Conservation (phyloP, 2,329 filamentous ascomycete genomes). For the Fusarium tjaetaba region DNA sequence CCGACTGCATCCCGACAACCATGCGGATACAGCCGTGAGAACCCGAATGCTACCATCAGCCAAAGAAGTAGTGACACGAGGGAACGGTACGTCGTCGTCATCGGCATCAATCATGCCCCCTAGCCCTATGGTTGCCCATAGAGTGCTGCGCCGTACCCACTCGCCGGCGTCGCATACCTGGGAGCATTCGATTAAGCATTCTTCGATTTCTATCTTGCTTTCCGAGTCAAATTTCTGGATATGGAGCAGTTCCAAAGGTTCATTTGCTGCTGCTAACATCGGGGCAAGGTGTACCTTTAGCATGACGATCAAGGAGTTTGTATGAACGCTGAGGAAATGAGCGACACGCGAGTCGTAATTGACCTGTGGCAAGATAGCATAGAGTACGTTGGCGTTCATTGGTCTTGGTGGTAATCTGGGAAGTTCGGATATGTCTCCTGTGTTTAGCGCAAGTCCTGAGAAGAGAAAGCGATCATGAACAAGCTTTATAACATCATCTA, state of each 20-base stretch:
- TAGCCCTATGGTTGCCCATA: not conserved
- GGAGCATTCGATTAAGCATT: not conserved
- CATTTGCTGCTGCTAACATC: not conserved
- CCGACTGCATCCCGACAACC: not conserved
- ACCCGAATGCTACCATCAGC: not conserved
- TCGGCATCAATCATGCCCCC: not conserved
- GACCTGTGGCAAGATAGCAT: not conserved
- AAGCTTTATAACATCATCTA: not conserved
- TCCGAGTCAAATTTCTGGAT: not conserved
- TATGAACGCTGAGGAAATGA: not conserved
- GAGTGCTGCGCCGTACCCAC: not conserved
- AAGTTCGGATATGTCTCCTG: accelerated
- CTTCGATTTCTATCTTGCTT: not conserved
- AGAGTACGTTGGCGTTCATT: not conserved
- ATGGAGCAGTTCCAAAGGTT: not conserved
- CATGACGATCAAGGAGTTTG: not conserved
- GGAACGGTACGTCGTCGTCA: not conserved
- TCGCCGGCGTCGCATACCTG: not conserved
- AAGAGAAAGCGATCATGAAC: not conserved
- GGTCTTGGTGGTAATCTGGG: not conserved
- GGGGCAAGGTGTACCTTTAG: not conserved
- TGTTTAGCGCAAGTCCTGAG: not conserved
- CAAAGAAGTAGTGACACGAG: not conserved
- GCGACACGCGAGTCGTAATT: not conserved
- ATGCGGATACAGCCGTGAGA: not conserved